phyloP scores from a whole-genome alignment of 768 basidiomycete genomes.

The Mycena amicta region DNA sequence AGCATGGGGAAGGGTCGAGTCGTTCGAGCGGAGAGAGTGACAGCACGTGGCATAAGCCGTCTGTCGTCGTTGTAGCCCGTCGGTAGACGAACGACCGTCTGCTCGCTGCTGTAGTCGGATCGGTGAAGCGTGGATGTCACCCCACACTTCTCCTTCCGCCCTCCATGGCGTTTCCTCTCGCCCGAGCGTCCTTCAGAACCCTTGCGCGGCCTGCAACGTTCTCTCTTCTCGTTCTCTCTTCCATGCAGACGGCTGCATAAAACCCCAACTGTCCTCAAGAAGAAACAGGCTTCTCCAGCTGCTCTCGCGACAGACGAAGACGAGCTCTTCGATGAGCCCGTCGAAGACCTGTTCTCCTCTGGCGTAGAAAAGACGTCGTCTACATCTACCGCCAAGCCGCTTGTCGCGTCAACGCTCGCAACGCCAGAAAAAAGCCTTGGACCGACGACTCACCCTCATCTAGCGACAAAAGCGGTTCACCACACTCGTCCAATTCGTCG shows the following conservation, averaged over 20 bases:
- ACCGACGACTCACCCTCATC: neutral
- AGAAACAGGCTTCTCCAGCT: neutral
- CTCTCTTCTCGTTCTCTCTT: neutral
- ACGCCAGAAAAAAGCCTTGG: neutral
- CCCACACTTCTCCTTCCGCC: too few species aligned
- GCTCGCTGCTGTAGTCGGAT: neutral
- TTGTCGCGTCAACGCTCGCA: slow-evolving; percentile 4
- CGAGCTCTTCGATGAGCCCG: slow-evolving; percentile 6
- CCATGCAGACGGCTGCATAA: slow-evolving; percentile 5
- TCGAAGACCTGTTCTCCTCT: slow-evolving; percentile 14
- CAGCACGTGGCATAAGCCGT: too few species aligned
- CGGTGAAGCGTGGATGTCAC: too few species aligned
- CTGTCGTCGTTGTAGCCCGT: too few species aligned
- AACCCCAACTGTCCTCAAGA: slow-evolving; percentile 4
- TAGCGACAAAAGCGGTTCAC: slow-evolving; percentile 5
- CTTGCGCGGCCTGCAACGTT: neutral
- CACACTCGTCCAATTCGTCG: slow-evolving; percentile 9
- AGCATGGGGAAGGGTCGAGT: too few species aligned
- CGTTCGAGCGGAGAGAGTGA: too few species aligned
- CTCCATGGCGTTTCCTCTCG: neutral
- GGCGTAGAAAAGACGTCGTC: neutral
- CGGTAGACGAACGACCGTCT: too few species aligned
- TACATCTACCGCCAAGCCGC: neutral
- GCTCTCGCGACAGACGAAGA: slow-evolving; percentile 8
- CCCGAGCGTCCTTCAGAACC: neutral